These are phyloP conservation scores for Leccinum ochraceum DNA, from an alignment of 768 basidiomycete genomes.

Conservation along the genomic window DNA sequence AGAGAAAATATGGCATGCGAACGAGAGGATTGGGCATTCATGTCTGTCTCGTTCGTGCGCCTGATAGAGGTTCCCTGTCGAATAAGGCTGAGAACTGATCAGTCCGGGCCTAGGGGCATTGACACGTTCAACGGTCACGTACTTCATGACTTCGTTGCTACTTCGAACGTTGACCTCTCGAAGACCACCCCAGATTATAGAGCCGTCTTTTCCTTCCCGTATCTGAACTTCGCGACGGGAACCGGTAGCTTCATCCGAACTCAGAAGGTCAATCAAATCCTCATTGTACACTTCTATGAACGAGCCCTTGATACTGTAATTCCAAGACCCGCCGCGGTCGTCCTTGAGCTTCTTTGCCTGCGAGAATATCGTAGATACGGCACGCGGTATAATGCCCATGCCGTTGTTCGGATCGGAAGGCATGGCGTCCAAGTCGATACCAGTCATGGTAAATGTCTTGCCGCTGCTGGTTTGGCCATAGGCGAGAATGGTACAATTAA, in stretches of 20 bases:
- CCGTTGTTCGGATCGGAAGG: constrained; percentile 78
- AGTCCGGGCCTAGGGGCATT: constrained; percentile 18
- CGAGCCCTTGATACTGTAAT: constrained; percentile 78
- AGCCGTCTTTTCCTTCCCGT: constrained; percentile 94
- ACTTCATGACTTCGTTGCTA: constrained; percentile 90
- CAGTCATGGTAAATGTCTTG: constrained; percentile 88
- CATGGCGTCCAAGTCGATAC: constrained; percentile 86
- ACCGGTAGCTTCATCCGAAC: constrained; percentile 65
- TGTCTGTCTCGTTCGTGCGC: constrained; percentile 95
- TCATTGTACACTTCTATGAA: constrained; percentile 99
- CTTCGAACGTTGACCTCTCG: constrained; percentile 88
- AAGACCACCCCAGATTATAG: constrained; percentile 96
- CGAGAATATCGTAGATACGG: constrained; percentile 86
- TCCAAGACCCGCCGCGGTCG: constrained; percentile 75
- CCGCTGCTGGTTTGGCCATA: constrained; percentile 38
- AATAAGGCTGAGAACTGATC: constrained; percentile 61
- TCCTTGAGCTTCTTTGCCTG: constrained; percentile 75
- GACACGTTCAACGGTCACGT: constrained; percentile 37
- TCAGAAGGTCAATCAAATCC: constrained; percentile 94
- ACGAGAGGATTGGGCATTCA: constrained; percentile 98
- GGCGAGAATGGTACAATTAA: constrained; percentile 78
- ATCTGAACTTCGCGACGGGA: constrained; percentile 87
- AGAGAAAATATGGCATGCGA: constrained; percentile 99
- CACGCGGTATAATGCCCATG: constrained; percentile 95
- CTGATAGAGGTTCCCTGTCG: constrained; percentile 88